These are phyloP conservation scores for Pterocarpus santalinus DNA, from an alignment of 306 rosid genomes.

Conservation along the genomic window DNA sequence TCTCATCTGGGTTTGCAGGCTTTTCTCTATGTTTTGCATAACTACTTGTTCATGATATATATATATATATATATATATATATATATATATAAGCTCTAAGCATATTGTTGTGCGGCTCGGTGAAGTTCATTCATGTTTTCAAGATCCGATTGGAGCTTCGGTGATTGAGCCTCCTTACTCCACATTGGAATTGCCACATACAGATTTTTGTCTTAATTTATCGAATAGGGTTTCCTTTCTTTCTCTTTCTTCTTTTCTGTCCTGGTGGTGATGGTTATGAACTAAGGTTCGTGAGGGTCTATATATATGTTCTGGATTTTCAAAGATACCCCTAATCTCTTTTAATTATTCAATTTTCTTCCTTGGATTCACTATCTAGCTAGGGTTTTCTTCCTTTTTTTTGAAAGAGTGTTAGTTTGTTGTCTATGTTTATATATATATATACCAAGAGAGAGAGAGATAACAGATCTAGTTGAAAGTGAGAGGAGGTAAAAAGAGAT, in stretches of 20 bases:
- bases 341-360: background rate
- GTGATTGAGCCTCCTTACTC: conserved; percentile 41
- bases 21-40: background rate
- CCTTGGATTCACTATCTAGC: background rate
- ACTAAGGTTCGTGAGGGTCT: conserved; percentile 1
- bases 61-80: too few species aligned
- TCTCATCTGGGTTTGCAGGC: background rate
- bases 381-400: background rate
- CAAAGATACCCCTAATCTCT: background rate
- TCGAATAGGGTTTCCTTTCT: background rate
- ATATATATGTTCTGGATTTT: background rate
- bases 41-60: background rate
- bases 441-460: background rate
- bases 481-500: background rate
- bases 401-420: background rate
- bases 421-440: background rate
- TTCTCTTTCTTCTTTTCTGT: background rate
- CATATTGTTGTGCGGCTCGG: conserved; percentile 6
- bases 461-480: background rate
- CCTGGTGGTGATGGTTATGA: background rate
- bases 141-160: conserved; percentile 43
- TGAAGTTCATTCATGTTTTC: conserved; percentile 46
- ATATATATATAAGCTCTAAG: background rate
- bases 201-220: background rate
- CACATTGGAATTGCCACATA: conserved; percentile 11